Percentiles rank a stretch among this genome's conserved stretches.
These are phyloP conservation scores for Aspergillus homomorphus DNA, from an alignment of 495 filamentous ascomycete species.

Conservation along the genomic window DNA sequence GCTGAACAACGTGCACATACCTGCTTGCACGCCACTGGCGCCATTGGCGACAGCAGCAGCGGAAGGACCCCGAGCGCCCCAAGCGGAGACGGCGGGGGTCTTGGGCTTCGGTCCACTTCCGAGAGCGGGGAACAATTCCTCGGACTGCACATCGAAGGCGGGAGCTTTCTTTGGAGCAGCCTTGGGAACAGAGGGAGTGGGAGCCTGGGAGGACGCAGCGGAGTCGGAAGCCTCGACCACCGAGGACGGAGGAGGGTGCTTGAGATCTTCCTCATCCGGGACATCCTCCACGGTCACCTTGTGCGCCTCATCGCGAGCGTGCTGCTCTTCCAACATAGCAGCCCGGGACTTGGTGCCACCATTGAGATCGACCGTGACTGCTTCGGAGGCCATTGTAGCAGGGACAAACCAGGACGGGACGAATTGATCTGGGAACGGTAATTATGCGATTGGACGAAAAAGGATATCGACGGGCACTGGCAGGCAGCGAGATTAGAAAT, in stretches of 20 bases:
- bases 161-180: slow-evolving; percentile 44
- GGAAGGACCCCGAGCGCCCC: slow-evolving; percentile 60
- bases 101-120: slow-evolving; percentile 67
- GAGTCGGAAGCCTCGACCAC: slow-evolving; percentile 37
- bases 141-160: slow-evolving; percentile 73
- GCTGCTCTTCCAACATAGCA: slow-evolving; percentile 74
- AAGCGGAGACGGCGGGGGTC: slow-evolving; percentile 61
- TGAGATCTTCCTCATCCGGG: slow-evolving; percentile 72
- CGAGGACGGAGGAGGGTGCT: slow-evolving; percentile 53
- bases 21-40: slow-evolving; percentile 45
- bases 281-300: slow-evolving; percentile 73
- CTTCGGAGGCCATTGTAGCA: slow-evolving; percentile 47
- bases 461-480: neutral
- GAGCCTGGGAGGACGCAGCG: slow-evolving; percentile 17
- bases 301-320: slow-evolving; percentile 63
- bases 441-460: neutral
- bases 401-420: slow-evolving; percentile 4
- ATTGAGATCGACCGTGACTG: slow-evolving; percentile 36
- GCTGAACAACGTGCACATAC: slow-evolving; percentile 23
- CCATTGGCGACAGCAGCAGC: slow-evolving; percentile 60
- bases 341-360: slow-evolving; percentile 55
- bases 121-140: slow-evolving; percentile 86
- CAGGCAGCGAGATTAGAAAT: neutral
- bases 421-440: neutral
- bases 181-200: slow-evolving; percentile 30